Evolutionary conservation across 768 basidiomycete genomes (phyloP), one percentile per base, ranked within the genome.

Genomic region (Leccinellum luteum): DNA sequence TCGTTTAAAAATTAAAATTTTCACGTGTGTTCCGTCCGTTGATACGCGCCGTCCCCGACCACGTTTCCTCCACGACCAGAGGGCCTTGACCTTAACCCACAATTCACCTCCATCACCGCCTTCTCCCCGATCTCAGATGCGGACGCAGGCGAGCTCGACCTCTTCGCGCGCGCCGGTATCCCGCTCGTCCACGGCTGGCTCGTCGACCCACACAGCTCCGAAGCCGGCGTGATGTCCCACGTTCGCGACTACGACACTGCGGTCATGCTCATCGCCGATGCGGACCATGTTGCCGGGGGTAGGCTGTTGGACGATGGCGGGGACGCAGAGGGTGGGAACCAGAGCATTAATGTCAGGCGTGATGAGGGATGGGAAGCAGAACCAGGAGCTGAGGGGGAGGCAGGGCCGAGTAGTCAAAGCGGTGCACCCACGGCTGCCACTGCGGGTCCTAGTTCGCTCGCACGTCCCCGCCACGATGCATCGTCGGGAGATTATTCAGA

Each of bases 71-170:
- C 31, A 27, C 15, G 14, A 41, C 9, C 55, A 92, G 89, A 84
- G 79, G 94, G 94, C 13, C 89, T 97, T 79, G 89, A 94, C 67
- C 77, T 97, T 47, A 94, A 97, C 64, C 92, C 94, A 1, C 72
- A 85, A 1, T 97, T 97, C 69, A 89, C 86, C 0, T 81, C 81
- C 1, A 67, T 85, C 7, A 82, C 81, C 2, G 80, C 84, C 0
- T 94, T 95, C 69, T 78, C 82, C 13, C 88, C 91, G 2, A 73
- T 73, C 0, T 17, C 35, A 17, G 35, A 38, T 38, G 82, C 81
- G 1, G 78, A 79, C 28, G 84, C 84, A 0, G 92, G 90, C 2
- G 94, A 92, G 66, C 81, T 97, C 45, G 84, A 89, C 57, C 81
- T 97, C 8, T 97, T 97, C 65, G 76, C 85, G n/a, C 85, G 90